Percentiles rank a stretch among this genome's conserved stretches.
phyloP scores from a whole-genome alignment of 305 asterid species.

The Fraxinus baroniana region DNA sequence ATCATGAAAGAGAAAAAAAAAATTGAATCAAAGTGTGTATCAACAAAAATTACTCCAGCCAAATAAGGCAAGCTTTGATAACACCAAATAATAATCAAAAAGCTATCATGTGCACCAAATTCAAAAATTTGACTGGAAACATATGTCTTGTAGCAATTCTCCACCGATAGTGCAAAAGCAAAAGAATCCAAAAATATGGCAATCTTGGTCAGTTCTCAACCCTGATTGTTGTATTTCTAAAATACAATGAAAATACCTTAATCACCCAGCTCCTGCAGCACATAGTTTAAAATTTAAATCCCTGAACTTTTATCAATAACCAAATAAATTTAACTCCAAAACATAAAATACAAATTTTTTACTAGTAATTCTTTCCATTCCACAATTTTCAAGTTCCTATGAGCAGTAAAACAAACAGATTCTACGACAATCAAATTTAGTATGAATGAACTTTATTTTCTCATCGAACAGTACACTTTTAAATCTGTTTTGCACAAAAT shows the following conservation, averaged over 20 bases:
- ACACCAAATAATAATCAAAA: neutral
- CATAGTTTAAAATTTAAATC: neutral
- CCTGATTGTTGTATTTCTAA: neutral
- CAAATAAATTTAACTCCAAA: neutral
- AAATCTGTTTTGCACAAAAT: neutral
- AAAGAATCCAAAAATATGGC: neutral
- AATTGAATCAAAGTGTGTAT: neutral
- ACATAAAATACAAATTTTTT: neutral
- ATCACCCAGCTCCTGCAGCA: neutral
- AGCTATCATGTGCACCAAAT: constrained; percentile 20
- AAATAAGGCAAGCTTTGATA: neutral
- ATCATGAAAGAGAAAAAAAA: neutral
- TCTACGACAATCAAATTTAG: neutral
- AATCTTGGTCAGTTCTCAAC: neutral
- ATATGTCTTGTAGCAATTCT: neutral
- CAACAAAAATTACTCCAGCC: neutral
- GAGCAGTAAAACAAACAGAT: neutral
- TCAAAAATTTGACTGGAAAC: neutral
- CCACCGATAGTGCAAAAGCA: neutral
- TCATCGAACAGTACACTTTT: neutral
- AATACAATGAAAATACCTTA: neutral
- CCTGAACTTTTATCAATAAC: neutral
- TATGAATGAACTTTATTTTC: neutral
- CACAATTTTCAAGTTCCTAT: neutral
- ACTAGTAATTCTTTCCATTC: neutral